Evolutionary conservation across 2,329 filamentous ascomycete genomes (phyloP).

Genomic region (Boeremia lycopersici): DNA sequence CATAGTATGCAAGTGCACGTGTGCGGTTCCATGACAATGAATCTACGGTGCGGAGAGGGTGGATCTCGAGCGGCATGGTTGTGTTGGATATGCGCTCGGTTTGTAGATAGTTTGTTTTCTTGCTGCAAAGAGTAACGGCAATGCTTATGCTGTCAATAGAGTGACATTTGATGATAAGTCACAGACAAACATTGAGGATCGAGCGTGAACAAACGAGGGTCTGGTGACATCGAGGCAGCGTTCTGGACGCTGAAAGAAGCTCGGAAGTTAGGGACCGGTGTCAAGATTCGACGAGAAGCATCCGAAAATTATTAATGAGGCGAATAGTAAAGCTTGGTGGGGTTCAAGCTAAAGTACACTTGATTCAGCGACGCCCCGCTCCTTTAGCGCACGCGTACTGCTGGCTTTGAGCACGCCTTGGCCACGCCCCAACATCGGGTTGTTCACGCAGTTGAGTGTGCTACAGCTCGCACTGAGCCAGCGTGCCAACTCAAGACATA

Average conservation of each 20-base stretch:
- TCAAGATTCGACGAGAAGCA: background rate
- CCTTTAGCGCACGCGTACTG: background rate
- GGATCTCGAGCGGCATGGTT: slow-evolving; percentile 34
- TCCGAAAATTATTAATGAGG: background rate
- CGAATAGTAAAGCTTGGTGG: slow-evolving; percentile 2
- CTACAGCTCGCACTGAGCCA: background rate
- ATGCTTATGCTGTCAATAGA: background rate
- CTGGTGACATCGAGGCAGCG: background rate
- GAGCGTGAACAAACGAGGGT: background rate
- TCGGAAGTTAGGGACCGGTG: background rate
- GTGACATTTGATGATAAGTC: slow-evolving; percentile 3
- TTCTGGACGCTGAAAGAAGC: background rate
- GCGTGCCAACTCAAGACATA: background rate
- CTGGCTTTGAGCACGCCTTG: background rate
- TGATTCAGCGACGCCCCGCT: background rate
- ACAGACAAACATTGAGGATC: background rate
- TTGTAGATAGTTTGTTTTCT: background rate
- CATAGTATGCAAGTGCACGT: slow-evolving; percentile 35
- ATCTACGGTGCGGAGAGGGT: slow-evolving; percentile 29
- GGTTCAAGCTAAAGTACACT: background rate
- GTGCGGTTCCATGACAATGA: slow-evolving; percentile 38
- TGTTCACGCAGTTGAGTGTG: background rate
- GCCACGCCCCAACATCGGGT: background rate
- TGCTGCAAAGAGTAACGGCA: background rate
- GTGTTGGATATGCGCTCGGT: background rate